Conservation (phyloP, 208 protist species). For the Angomonas deanei region DNA sequence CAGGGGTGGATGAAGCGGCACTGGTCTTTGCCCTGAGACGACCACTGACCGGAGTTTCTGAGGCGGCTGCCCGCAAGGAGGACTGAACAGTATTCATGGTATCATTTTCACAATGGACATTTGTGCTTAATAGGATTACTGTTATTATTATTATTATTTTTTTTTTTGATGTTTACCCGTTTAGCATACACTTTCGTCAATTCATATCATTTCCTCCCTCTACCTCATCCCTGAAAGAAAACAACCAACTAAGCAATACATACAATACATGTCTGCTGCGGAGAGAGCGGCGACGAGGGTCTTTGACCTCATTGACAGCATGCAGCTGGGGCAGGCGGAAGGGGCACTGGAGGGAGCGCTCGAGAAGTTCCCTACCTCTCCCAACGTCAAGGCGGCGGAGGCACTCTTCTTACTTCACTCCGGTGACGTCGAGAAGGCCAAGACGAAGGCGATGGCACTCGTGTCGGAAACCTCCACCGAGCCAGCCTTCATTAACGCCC, state of each 20-base stretch:
- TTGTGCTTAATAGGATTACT: no score
- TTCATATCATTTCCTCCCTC: not conserved
- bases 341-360: slow-evolving; percentile 50
- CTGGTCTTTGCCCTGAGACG: slow-evolving; percentile 19
- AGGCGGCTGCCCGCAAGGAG: no score
- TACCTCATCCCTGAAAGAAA: not conserved
- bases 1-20: slow-evolving; percentile 32
- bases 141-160: no score
- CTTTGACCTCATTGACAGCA: slow-evolving; percentile 56
- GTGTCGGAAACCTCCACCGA: slow-evolving; percentile 42
- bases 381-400: slow-evolving; percentile 51
- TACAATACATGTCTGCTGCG: slow-evolving; percentile 35
- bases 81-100: no score
- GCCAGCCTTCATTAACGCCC: slow-evolving; percentile 46
- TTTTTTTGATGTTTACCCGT: not conserved
- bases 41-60: slow-evolving; percentile 15
- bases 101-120: no score
- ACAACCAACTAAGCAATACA: no score
- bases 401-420: slow-evolving; percentile 41
- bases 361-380: slow-evolving; percentile 50
- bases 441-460: slow-evolving; percentile 40
- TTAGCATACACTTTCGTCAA: not conserved
- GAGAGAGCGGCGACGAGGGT: slow-evolving; percentile 44
- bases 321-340: slow-evolving; percentile 57
- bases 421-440: slow-evolving; percentile 25